Evolutionary conservation across 306 rosid species (phyloP).

Genomic region (Quillaja saponaria): DNA sequence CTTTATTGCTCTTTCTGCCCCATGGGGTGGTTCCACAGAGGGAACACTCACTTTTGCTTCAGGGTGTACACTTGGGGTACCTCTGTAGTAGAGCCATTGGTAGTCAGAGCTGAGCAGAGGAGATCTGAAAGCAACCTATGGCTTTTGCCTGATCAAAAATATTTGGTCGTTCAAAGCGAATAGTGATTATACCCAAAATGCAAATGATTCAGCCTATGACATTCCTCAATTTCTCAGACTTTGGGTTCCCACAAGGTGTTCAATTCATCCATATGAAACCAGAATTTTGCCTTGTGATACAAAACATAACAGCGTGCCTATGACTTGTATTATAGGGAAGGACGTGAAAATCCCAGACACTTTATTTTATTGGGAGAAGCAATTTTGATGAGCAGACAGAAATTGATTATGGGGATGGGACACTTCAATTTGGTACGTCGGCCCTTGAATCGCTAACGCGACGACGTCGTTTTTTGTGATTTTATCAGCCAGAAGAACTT

Average conservation of each 20-base stretch:
- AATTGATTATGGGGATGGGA: slow-evolving; percentile 88
- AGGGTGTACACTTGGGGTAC: slow-evolving; percentile 74
- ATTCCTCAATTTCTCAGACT: slow-evolving; percentile 63
- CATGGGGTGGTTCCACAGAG: slow-evolving; percentile 86
- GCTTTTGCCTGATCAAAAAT: slow-evolving; percentile 74
- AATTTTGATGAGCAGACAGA: slow-evolving; percentile 73
- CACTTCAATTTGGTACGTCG: slow-evolving; percentile 77
- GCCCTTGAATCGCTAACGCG: slow-evolving; percentile 60
- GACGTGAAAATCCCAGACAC: slow-evolving; percentile 65
- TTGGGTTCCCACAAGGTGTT: slow-evolving; percentile 66
- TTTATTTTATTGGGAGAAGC: slow-evolving; percentile 46
- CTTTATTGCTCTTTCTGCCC: slow-evolving; percentile 69
- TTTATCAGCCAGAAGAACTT: no score
- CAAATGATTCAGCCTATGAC: slow-evolving; percentile 55
- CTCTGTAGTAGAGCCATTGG: slow-evolving; percentile 73
- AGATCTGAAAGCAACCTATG: slow-evolving; percentile 84
- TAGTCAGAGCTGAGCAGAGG: slow-evolving; percentile 74
- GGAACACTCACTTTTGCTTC: slow-evolving; percentile 83
- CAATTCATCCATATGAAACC: slow-evolving; percentile 53
- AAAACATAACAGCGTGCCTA: slow-evolving; percentile 48
- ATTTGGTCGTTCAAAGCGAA: slow-evolving; percentile 38
- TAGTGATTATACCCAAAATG: slow-evolving; percentile 52
- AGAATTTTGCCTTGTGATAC: slow-evolving; percentile 56
- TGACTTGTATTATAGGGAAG: slow-evolving; percentile 69
- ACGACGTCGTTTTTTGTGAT: no score